phyloP scores from a whole-genome alignment of 768 basidiomycete species.

The Galerina sulciceps region DNA sequence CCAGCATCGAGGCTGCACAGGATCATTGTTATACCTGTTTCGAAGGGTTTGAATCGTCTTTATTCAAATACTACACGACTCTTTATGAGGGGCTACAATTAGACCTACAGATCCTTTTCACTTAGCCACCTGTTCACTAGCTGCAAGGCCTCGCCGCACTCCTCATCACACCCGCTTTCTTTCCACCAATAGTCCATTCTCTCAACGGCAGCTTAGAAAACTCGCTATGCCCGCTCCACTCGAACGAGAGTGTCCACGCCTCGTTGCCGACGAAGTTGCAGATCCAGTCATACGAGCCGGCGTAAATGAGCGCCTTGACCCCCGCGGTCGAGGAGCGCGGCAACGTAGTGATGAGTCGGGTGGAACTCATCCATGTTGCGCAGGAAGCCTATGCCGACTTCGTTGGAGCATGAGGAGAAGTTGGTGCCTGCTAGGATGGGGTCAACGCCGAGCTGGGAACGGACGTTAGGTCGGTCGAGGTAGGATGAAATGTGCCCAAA shows the following conservation, averaged over 20 bases:
- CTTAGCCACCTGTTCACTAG: constrained; percentile 19
- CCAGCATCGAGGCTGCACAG: no score
- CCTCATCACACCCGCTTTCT: constrained; percentile 40
- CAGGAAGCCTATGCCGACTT: constrained; percentile 53
- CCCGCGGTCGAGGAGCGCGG: constrained; percentile 73
- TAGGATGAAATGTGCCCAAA: constrained; percentile 59
- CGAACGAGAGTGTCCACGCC: constrained; percentile 66
- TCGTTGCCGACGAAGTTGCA: constrained; percentile 80
- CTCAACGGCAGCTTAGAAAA: constrained; percentile 43
- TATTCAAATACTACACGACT: no score
- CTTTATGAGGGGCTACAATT: neutral
- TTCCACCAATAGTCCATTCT: constrained; percentile 61
- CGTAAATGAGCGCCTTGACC: constrained; percentile 70
- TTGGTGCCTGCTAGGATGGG: constrained; percentile 33
- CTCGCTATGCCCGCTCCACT: constrained; percentile 67
- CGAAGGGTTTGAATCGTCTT: no score
- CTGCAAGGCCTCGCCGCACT: constrained; percentile 30
- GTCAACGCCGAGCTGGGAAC: constrained; percentile 65
- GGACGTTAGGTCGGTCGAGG: constrained; percentile 62
- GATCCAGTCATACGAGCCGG: constrained; percentile 72
- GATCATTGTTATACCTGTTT: no score
- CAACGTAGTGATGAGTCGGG: constrained; percentile 59
- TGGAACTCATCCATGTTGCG: constrained; percentile 45
- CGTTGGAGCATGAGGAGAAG: constrained; percentile 34
- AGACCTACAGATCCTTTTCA: constrained; percentile 1